A percentile compares a stretch with the other conserved stretches of the same genome.
Evolutionary conservation across 768 basidiomycete genomes (phyloP).

Genomic region (Mycena leptocephala): DNA sequence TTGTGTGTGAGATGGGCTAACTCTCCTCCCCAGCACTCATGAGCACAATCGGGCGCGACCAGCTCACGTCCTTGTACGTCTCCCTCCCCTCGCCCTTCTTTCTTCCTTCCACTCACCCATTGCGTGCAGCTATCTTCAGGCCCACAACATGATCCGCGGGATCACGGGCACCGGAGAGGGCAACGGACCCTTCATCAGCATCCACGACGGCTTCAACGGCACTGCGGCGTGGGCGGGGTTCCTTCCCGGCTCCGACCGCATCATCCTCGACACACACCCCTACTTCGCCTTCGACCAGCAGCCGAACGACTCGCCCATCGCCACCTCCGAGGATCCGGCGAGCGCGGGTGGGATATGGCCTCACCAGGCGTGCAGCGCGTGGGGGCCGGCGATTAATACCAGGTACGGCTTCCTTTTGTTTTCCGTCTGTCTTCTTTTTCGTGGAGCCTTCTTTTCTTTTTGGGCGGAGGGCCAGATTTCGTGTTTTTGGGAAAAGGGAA

Average conservation of each 20-base stretch:
- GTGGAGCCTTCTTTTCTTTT: not conserved
- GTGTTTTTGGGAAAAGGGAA: not conserved
- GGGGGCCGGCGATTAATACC: constrained; percentile 64
- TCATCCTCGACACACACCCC: constrained; percentile 7
- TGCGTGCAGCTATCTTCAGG: constrained; percentile 56
- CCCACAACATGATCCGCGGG: no score
- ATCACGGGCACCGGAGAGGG: constrained; percentile 70
- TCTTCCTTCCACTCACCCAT: constrained; percentile 49
- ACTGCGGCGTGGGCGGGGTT: constrained; percentile 56
- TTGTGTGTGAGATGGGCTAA: not conserved
- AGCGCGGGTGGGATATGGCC: constrained; percentile 52
- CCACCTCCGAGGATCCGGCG: constrained; percentile 32
- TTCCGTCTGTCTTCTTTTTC: not conserved
- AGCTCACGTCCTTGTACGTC: constrained; percentile 67
- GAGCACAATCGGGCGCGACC: constrained; percentile 63
- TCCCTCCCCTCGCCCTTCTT: constrained; percentile 45
- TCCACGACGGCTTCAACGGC: constrained; percentile 69
- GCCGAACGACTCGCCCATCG: constrained; percentile 46
- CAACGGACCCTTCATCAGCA: constrained; percentile 55
- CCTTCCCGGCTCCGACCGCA: not conserved
- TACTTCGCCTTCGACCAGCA: constrained; percentile 35
- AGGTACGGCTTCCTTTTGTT: no score
- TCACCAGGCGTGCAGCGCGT: constrained; percentile 58
- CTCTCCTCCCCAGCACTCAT: constrained; percentile 44
- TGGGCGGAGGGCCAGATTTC: not conserved